Base-by-base conservation (phyloP, 192 early-diverging fungal species). In the Backusella luteola region DNA sequence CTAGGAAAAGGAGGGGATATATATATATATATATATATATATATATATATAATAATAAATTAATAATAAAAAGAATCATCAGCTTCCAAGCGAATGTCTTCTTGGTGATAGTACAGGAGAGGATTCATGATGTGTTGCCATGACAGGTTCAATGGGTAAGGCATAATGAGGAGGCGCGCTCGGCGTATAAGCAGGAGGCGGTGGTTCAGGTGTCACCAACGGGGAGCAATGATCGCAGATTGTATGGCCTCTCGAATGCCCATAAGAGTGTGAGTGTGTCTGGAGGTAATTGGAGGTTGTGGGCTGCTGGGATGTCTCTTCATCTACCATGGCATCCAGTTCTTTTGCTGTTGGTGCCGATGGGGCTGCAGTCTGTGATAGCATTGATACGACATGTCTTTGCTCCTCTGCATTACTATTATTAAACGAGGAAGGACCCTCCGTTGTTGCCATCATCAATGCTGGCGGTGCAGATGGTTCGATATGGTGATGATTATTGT, bases 111-210 rank as follows among this genome's bases (percentile, higher is more conserved):
- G 21, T 9, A 63, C 21, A 63, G 8, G 4, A 56, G 53, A 56
- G 14, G 56, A 0, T 63, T 63, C 56, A 63, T 63, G 9, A 2
- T 34, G 35, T n/a, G 36, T n/a, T 36, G n/a, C 35, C 8, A 26
- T 56, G 53, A 63, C 56, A 42, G 42, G 70, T 23, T 29, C 29
- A 46, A 34, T 44, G 34, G 73, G 73, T 38, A 74, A 41, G n/a
- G 32, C 73, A 74, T 74, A 74, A 3, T 42, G 34, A 34, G 70
- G 70, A 59, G 76, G 73, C 11, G 56, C 73, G 29, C 73, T 69
- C n/a, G 76, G 76, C 21, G 76, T 77, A 36, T 77, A 77, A 1
- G 76, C 76, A 41, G 76, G 76, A 29, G 76, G 76, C 41, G 76
- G 76, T 29, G 41, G 21, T 29, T 77, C 70, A 41, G 76, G 39